These are phyloP conservation scores for Cercospora beticola DNA, from an alignment of 2,329 filamentous ascomycete species.

Conservation along the genomic window DNA sequence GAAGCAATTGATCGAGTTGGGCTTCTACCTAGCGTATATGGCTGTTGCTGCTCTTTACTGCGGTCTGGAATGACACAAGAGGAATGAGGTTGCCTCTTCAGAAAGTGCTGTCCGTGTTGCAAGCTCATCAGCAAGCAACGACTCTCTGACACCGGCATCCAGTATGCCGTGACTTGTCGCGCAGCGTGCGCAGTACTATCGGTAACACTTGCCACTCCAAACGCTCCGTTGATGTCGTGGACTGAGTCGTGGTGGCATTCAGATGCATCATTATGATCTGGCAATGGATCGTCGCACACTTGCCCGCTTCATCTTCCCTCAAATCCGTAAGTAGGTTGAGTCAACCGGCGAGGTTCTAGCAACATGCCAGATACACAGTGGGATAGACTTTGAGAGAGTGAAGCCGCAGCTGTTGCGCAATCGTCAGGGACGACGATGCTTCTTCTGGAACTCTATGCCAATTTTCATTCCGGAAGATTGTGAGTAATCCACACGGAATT, in stretches of 20 bases:
- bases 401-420: neutral
- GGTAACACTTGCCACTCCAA: neutral
- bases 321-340: neutral
- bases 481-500: too few species aligned
- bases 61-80: too few species aligned
- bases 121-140: too few species aligned
- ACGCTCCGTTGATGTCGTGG: neutral
- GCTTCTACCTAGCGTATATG: neutral
- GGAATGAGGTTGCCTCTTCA: too few species aligned
- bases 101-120: too few species aligned
- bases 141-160: too few species aligned
- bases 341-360: neutral
- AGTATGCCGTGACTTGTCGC: too few species aligned
- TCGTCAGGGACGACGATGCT: neutral
- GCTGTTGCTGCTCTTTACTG: neutral
- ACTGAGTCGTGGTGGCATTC: neutral
- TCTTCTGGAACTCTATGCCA: neutral
- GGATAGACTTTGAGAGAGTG: too few species aligned
- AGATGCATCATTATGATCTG: neutral
- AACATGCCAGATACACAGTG: neutral
- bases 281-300: neutral
- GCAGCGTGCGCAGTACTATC: neutral
- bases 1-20: neutral
- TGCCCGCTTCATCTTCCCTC: neutral
- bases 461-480: neutral